Conservation (phyloP, 495 filamentous ascomycete genomes). For the Podospora conica region DNA sequence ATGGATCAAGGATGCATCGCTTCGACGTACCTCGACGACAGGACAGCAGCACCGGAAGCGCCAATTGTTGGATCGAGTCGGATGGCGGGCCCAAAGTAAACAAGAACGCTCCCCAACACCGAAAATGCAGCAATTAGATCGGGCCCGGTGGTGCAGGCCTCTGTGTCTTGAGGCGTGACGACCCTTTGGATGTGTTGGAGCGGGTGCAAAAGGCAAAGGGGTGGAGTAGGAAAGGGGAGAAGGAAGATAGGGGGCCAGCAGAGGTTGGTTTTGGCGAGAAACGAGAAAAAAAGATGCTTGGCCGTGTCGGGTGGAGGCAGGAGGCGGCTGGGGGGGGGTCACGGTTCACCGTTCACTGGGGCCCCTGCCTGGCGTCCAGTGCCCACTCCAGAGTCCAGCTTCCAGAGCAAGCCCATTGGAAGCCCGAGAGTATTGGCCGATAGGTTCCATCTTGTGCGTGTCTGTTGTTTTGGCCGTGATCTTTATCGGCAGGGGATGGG, state of each 20-base stretch:
- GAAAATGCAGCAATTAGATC: background rate
- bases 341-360: background rate
- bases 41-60: background rate
- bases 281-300: conserved; percentile 20
- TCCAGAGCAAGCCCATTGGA: background rate
- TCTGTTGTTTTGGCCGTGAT: no score
- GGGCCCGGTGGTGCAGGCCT: background rate
- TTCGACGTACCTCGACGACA: background rate
- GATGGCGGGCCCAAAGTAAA: background rate
- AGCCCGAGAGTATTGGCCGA: background rate
- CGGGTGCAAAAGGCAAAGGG: conserved; percentile 6
- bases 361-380: background rate
- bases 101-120: background rate
- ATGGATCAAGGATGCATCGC: no score
- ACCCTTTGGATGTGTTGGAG: conserved; percentile 12
- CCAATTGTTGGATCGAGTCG: background rate
- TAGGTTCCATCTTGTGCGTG: no score
- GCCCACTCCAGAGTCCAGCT: background rate
- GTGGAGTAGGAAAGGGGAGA: conserved; percentile 16
- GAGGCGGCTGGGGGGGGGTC: background rate
- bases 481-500: no score
- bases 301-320: background rate
- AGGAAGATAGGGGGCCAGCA: conserved; percentile 6
- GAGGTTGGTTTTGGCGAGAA: conserved; percentile 8
- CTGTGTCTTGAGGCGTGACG: conserved; percentile 1